Evolutionary conservation across 169 alveolate species (phyloP), one percentile per base, ranked within the genome.

Genomic region (Theileria annulata): DNA sequence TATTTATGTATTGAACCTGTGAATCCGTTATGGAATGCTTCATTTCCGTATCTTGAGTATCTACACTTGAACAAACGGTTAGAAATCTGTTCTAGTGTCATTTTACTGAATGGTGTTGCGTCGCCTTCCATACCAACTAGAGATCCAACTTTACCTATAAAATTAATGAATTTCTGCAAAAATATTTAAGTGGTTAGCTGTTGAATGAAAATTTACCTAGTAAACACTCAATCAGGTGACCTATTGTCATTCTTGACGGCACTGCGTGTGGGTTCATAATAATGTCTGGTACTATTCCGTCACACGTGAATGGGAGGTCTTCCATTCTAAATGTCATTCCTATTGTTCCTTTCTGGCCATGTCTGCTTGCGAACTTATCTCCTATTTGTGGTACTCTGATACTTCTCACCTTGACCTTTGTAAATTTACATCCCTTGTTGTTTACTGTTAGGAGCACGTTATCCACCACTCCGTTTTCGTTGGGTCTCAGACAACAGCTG

Each of bases 171-270:
- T 42, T 42, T 42, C 51, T 3, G 51, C 0, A 2, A 42, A 42
- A n/a, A n/a, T n/a, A n/a, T n/a, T n/a, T n/a, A n/a, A n/a, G n/a
- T n/a, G n/a, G n/a, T n/a, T 42, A 42, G 13, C 13, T 42, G 51
- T 42, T 42, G 51, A 10, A 17, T 42, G 13, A 42, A 42, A 42
- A 42, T 12, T 42, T 42, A 42, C 51, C 71, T 35, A 95, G 93
- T 37, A 99, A 91, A 79, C 99, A 97, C 92, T 99, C 99, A 58
- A 99, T 98, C 92, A 99, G 92, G 92, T 99, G 99, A 3, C 99
- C 99, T 72, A 99, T 97, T 10, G 99, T 99, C 99, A 99, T 99
- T 59, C 99, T 98, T 47, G 99, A 96, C 17, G 99, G 99, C 67
- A 99, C 98, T 76, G 99, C 99, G 85, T 99, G 99, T 15, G 99